These are phyloP conservation scores for Asclepias syriaca DNA, from an alignment of 257 asterid genomes.

Conservation along the genomic window DNA sequence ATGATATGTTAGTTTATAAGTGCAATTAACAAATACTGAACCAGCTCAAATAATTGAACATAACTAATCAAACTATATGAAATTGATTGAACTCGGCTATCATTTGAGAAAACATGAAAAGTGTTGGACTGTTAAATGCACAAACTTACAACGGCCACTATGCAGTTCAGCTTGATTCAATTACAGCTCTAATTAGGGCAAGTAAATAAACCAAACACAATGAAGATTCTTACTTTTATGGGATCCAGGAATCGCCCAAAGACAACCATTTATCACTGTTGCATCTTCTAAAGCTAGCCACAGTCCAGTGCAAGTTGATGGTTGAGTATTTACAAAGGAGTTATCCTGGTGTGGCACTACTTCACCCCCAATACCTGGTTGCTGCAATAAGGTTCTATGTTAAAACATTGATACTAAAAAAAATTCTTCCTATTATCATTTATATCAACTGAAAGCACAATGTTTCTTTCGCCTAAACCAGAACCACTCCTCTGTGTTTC, in stretches of 20 bases:
- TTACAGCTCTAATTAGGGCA: neutral
- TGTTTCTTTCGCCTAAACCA: neutral
- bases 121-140: neutral
- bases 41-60: neutral
- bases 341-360: slow-evolving; percentile 93
- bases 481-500: neutral
- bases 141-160: too few species aligned
- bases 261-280: slow-evolving; percentile 73
- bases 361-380: slow-evolving; percentile 86
- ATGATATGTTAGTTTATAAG: neutral
- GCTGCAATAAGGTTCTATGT: slow-evolving; percentile 42
- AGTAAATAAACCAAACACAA: slow-evolving; percentile 4
- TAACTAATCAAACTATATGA: neutral
- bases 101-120: too few species aligned
- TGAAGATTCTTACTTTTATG: slow-evolving; percentile 49
- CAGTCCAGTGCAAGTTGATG: slow-evolving; percentile 82
- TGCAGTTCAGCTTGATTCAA: too few species aligned
- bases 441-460: neutral
- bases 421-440: neutral
- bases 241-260: slow-evolving; percentile 94
- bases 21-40: too few species aligned
- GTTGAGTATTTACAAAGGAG: slow-evolving; percentile 68
- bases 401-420: neutral
- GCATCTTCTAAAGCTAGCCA: slow-evolving; percentile 94
- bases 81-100: neutral